These are phyloP conservation scores for Chlorella sp. DNA, from an alignment of 139 green algal genomes.

Conservation along the genomic window DNA sequence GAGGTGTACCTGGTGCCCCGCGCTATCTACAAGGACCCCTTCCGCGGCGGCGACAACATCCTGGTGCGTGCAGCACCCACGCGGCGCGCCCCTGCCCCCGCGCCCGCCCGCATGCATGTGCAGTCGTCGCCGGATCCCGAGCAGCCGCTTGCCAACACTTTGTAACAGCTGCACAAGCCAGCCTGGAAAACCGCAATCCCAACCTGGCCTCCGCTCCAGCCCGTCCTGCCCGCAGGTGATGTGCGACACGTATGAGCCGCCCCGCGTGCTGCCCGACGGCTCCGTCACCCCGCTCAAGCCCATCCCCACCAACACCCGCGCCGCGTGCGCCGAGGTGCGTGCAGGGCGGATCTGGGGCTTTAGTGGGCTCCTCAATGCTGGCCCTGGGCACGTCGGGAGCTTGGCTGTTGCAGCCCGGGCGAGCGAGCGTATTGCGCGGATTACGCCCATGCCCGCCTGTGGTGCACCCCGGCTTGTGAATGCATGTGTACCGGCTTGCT, in stretches of 20 bases:
- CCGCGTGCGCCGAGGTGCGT: conserved; percentile 70
- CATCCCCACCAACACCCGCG: conserved; percentile 95
- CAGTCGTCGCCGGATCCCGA: too few relatives aligned
- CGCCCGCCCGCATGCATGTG: not conserved
- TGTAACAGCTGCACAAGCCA: too few relatives aligned
- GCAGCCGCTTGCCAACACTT: too few relatives aligned
- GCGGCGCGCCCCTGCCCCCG: not conserved
- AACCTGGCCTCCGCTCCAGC: not conserved
- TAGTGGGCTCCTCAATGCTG: too few relatives aligned
- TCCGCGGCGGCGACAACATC: conserved; percentile 60
- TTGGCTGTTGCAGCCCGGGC: too few relatives aligned
- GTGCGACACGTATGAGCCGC: conserved; percentile 94
- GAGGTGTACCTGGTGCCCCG: conserved; percentile 88
- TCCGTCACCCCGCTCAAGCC: conserved; percentile 64
- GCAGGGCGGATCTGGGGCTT: too few relatives aligned
- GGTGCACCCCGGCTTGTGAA: too few relatives aligned
- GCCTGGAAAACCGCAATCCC: too few relatives aligned
- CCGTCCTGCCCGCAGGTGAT: conserved; percentile 50
- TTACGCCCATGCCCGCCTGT: too few relatives aligned
- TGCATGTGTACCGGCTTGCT: not conserved
- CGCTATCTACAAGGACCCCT: conserved; percentile 81
- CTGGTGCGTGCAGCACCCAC: not conserved
- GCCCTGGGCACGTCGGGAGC: too few relatives aligned
- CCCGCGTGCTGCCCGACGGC: conserved; percentile 68
- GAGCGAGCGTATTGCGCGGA: too few relatives aligned